Percentiles rank a stretch among this genome's conserved stretches.
phyloP scores from a whole-genome alignment of 805 yeast species.

The Debaryomyces prosopidis region DNA sequence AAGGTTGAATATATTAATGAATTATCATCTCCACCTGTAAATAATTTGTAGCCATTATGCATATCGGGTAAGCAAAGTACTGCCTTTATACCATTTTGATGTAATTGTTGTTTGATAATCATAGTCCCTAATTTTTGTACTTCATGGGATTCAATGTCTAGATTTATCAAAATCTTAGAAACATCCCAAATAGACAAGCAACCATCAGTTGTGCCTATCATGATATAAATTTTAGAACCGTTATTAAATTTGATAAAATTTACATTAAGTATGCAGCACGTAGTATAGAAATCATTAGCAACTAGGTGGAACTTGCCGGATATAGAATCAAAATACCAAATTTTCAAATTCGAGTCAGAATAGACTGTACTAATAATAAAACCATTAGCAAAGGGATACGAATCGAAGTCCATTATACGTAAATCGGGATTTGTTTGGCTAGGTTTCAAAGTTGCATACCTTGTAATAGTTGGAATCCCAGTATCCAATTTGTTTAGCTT shows the following conservation, averaged over 20 bases:
- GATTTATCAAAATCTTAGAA: constrained; percentile 14
- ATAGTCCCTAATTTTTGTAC: constrained; percentile 21
- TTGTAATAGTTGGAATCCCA: constrained; percentile 45
- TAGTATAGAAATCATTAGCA: constrained; percentile 54
- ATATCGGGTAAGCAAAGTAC: constrained; percentile 32
- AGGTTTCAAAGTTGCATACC: constrained; percentile 57
- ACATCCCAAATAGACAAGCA: constrained; percentile 63
- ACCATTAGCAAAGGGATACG: constrained; percentile 42
- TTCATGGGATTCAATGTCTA: not conserved
- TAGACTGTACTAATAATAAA: constrained; percentile 69
- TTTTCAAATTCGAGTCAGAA: constrained; percentile 76
- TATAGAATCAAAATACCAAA: constrained; percentile 54
- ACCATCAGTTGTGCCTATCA: constrained; percentile 85
- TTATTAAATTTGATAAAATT: constrained; percentile 38
- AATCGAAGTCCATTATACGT: constrained; percentile 83
- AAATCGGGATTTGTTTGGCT: constrained; percentile 69
- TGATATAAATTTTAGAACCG: constrained; percentile 27
- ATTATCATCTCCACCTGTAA: constrained; percentile 95
- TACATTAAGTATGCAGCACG: constrained; percentile 75
- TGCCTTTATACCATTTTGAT: constrained; percentile 83
- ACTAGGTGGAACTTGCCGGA: constrained; percentile 44
- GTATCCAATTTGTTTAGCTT: constrained; percentile 39
- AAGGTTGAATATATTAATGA: constrained; percentile 43
- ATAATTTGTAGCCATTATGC: constrained; percentile 28
- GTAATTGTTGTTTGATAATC: constrained; percentile 53